These are phyloP conservation scores for Ganoderma meredithae DNA, from an alignment of 1,284 basidiomycete genomes.

Conservation along the genomic window DNA sequence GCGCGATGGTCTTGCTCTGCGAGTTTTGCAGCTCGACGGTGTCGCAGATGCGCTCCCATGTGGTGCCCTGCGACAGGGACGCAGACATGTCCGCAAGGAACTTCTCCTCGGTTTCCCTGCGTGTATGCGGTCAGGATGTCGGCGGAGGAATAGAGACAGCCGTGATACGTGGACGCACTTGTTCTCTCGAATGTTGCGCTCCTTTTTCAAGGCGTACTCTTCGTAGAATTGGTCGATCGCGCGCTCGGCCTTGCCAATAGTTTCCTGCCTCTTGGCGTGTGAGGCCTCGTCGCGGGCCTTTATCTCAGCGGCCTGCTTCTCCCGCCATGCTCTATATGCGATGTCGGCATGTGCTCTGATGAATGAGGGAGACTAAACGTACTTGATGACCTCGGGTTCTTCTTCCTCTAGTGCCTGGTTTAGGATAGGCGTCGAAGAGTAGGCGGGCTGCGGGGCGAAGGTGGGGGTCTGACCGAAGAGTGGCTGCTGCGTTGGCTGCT, in stretches of 20 bases:
- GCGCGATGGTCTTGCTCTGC: slow-evolving; percentile 94
- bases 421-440: slow-evolving; percentile 76
- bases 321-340: slow-evolving; percentile 80
- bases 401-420: slow-evolving; percentile 77
- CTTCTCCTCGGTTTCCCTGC: slow-evolving; percentile 87
- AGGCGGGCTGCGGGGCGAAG: slow-evolving; percentile 76
- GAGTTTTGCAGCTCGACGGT: slow-evolving; percentile 93
- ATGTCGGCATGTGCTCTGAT: background rate
- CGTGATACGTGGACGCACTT: slow-evolving; percentile 70
- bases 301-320: slow-evolving; percentile 88
- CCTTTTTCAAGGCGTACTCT: slow-evolving; percentile 92
- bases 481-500: slow-evolving; percentile 40
- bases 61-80: slow-evolving; percentile 89
- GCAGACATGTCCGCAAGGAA: slow-evolving; percentile 80
- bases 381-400: slow-evolving; percentile 91
- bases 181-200: slow-evolving; percentile 93
- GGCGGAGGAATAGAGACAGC: slow-evolving; percentile 1
- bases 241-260: slow-evolving; percentile 88
- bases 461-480: slow-evolving; percentile 58
- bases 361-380: slow-evolving; percentile 31
- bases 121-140: background rate
- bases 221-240: slow-evolving; percentile 97
- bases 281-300: slow-evolving; percentile 81
- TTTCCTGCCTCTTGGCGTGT: slow-evolving; percentile 84
- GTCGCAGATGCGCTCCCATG: slow-evolving; percentile 94